A percentile compares a stretch with the other conserved stretches of the same genome.
Evolutionary conservation across 116 monocot genomes (phyloP).

Genomic region (Zostera marina): DNA sequence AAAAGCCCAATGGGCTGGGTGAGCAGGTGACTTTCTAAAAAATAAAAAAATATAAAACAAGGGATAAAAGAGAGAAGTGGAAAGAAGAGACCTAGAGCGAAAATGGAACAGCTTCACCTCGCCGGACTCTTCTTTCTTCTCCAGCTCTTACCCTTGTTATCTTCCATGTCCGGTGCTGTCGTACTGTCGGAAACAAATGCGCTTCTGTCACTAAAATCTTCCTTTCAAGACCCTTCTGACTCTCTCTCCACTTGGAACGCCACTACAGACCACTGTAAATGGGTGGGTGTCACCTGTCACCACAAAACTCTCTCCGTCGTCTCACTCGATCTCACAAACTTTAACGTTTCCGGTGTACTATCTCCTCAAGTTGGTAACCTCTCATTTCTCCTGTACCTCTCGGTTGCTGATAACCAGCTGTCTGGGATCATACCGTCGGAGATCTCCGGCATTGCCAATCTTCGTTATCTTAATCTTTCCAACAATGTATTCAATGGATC

Average conservation of each 20-base stretch:
- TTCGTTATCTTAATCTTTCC: constrained; percentile 59
- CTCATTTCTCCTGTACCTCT: constrained; percentile 16
- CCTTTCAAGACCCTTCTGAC: background rate
- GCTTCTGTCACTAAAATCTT: constrained; percentile 1
- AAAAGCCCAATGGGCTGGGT: no score
- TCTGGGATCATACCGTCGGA: constrained; percentile 42
- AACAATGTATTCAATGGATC: constrained; percentile 59
- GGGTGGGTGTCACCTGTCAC: constrained; percentile 32
- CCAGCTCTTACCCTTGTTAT: no score
- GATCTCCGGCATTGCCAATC: constrained; percentile 26
- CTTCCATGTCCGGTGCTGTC: no score
- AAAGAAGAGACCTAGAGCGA: no score
- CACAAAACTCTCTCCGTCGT: constrained; percentile 18
- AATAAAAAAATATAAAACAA: no score
- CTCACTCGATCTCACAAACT: constrained; percentile 35
- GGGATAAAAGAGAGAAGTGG: no score
- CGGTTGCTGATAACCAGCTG: constrained; percentile 22
- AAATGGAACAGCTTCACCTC: no score
- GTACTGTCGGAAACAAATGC: background rate
- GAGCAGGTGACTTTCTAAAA: no score
- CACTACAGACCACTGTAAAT: constrained; percentile 17
- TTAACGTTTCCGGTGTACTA: constrained; percentile 29
- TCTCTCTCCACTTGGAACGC: background rate
- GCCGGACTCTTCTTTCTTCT: no score
- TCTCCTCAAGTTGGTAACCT: constrained; percentile 19